Evolutionary conservation across 2,329 filamentous ascomycete genomes (phyloP).

Genomic region (Neonectria sp.): DNA sequence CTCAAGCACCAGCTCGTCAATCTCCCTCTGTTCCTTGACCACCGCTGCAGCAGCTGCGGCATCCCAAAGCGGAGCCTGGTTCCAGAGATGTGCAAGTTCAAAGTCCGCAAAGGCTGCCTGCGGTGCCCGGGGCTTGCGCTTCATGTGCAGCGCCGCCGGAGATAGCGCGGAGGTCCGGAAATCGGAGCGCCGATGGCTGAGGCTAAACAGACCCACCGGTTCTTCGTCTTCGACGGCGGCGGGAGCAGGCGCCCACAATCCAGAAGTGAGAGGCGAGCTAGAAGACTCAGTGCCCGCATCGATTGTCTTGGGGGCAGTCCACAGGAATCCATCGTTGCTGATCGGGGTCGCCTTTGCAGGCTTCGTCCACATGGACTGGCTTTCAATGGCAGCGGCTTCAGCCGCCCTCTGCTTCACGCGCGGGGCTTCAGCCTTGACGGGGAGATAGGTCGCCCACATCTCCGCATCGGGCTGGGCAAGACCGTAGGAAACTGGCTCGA

Average conservation of each 20-base stretch:
- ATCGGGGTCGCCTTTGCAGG: slow-evolving; percentile 33
- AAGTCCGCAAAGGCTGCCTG: slow-evolving; percentile 40
- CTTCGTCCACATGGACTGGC: slow-evolving; percentile 43
- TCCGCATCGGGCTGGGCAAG: slow-evolving; percentile 52
- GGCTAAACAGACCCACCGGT: slow-evolving; percentile 44
- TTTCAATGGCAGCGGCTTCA: slow-evolving; percentile 38
- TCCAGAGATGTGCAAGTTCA: slow-evolving; percentile 44
- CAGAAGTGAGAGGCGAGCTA: slow-evolving; percentile 36
- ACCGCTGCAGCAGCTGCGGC: slow-evolving; percentile 36
- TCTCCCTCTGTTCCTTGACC: slow-evolving; percentile 37
- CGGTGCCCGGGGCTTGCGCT: slow-evolving; percentile 37
- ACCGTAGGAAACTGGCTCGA: slow-evolving; percentile 40
- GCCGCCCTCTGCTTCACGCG: slow-evolving; percentile 46
- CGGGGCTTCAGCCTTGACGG: slow-evolving; percentile 38
- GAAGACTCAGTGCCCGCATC: slow-evolving; percentile 28
- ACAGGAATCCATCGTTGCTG: slow-evolving; percentile 36
- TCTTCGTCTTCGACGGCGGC: slow-evolving; percentile 36
- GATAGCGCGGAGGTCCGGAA: slow-evolving; percentile 42
- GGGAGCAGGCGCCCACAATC: slow-evolving; percentile 42
- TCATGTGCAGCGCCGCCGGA: slow-evolving; percentile 43
- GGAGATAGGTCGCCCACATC: slow-evolving; percentile 45
- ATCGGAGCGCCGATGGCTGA: slow-evolving; percentile 44
- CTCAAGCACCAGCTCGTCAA: slow-evolving; percentile 41
- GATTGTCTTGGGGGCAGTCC: slow-evolving; percentile 37
- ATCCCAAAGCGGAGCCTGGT: slow-evolving; percentile 47